Base-by-base conservation (phyloP, 805 yeast species). In the Lachancea meyersii region DNA sequence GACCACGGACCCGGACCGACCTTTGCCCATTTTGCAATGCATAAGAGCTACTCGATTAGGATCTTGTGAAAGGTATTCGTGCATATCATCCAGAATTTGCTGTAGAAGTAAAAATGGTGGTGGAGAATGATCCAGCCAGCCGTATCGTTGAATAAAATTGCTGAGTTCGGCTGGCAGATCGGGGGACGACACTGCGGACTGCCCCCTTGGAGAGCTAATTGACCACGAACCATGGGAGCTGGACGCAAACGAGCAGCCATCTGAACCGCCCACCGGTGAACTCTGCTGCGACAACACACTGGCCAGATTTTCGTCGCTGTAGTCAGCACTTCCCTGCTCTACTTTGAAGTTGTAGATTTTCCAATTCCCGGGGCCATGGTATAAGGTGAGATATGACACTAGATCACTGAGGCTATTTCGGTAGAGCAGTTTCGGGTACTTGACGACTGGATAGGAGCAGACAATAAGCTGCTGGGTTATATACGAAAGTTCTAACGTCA, bases 1-100 rank as follows among this genome's bases (percentile, higher is more conserved):
- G 5, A 76, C 75, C 1, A 86, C 63, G 1, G 88, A 72, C 0
- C 97, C 97, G 0, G 95, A 81, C 21, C 97, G 68, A 0, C 97
- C 97, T 61, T 87, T 88, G 0, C 97, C 97, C 49, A 86, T 85
- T 54, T 83, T 80, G 58, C 97, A 91, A 58, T 91, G 97, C 6
- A 91, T 60, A 0, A 85, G 71, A 0, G 85, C 88, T 2, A 82
- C 79, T 43, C 73, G 70, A 0, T 61, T 45, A 0, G 63, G 51
- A 17, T 59, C 50, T 13, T 33, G 31, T 1, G 48, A 35, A 20
- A 83, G 53, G 48, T 63, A 81, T 0, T 47, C 49, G 32, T 69
- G 61, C 6, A 88, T 73, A 1, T 70, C 71, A 13, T 60, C 55
- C 0, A 79, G 67, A 3, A 73, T 56, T 2, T 55, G 50, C 3